Base-by-base conservation (phyloP, 352 stramenopile genomes). In the Phytophthora multivora region DNA sequence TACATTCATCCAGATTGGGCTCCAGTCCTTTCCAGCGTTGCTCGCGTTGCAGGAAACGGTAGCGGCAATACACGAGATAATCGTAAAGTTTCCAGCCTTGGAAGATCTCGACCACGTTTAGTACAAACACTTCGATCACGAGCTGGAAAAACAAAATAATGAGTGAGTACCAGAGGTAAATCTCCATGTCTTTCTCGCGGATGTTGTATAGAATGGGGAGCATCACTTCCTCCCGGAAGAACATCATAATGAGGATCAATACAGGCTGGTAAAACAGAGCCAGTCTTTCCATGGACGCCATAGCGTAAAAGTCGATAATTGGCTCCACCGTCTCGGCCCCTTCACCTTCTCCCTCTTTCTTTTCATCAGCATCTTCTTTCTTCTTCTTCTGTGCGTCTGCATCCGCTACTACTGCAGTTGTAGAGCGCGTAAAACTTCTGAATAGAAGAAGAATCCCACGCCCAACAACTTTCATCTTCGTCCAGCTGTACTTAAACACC, bases 61-160 rank as follows among this genome's bases (percentile, higher is more conserved):
- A 98, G 5, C 90, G 87, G 18, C 90, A 98, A 65, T 98, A 99
- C 13, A 98, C 88, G 7, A 99, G 81, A 50, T 99, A 99, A 59
- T 99, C 97, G 56, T 98, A 98, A 5, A 99, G 95, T 69, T 99
- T 99, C 97, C 97, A 99, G 33, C 96, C 96, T 59, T 98, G 91
- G 64, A 98, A 98, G 16, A 98, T 86, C 76, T 99, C 97, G n/a
- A 98, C 81, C 4, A 94, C 81, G 63, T 98, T 94, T 26, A 98
- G 88, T 31, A 99, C 89, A 62, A 99, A 98, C 5, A 98, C 86
- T 64, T 99, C 97, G 6, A 81, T 80, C 23, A 98, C 77, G 15
- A 98, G 78, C 77, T 98, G 92, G 66, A 99, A 99, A 30, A 91
- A 75, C 31, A 99, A 88, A 39, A 98, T 98, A 38, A 98, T 91